Percentiles rank a stretch among this genome's conserved stretches.
phyloP scores from a whole-genome alignment of 2,329 filamentous ascomycete genomes.

The Arthroderma sp. region DNA sequence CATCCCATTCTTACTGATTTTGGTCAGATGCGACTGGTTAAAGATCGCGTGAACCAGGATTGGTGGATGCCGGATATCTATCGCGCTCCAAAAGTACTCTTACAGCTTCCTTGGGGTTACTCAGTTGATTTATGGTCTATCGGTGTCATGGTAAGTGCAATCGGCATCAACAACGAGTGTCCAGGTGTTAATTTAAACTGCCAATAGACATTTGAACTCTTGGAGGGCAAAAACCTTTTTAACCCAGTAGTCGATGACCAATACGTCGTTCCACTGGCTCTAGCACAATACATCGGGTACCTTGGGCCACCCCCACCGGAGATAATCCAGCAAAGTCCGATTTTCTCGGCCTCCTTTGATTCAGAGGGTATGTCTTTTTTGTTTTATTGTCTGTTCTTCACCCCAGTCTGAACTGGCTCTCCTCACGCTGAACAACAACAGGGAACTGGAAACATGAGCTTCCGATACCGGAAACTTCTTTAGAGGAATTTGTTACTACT shows the following conservation, averaged over 20 bases:
- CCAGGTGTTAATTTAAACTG: not conserved
- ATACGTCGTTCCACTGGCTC: conserved; percentile 16
- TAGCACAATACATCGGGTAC: conserved; percentile 19
- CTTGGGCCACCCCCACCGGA: conserved; percentile 15
- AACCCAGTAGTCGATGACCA: conserved; percentile 15
- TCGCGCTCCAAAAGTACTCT: conserved; percentile 15
- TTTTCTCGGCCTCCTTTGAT: conserved; percentile 14
- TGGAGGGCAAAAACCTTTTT: conserved; percentile 18
- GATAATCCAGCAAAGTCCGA: conserved; percentile 13
- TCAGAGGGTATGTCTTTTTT: conserved; percentile 2
- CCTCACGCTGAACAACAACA: conserved; percentile 3
- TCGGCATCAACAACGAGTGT: not conserved
- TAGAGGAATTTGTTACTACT: conserved; percentile 12
- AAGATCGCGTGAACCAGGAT: conserved; percentile 5
- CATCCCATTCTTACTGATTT: conserved; percentile 15
- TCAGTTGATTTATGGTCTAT: conserved; percentile 17
- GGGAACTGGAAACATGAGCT: conserved; percentile 12
- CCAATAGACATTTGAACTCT: conserved; percentile 16
- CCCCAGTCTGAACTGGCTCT: not conserved
- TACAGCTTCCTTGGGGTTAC: conserved; percentile 14
- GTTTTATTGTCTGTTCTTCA: not conserved
- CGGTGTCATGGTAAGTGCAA: conserved; percentile 14
- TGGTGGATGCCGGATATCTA: conserved; percentile 18
- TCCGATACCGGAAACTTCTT: conserved; percentile 10
- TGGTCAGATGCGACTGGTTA: conserved; percentile 10